Evolutionary conservation across 2,329 filamentous ascomycete genomes (phyloP), one percentile per base, ranked within the genome.

Genomic region (Lachnellula suecica): DNA sequence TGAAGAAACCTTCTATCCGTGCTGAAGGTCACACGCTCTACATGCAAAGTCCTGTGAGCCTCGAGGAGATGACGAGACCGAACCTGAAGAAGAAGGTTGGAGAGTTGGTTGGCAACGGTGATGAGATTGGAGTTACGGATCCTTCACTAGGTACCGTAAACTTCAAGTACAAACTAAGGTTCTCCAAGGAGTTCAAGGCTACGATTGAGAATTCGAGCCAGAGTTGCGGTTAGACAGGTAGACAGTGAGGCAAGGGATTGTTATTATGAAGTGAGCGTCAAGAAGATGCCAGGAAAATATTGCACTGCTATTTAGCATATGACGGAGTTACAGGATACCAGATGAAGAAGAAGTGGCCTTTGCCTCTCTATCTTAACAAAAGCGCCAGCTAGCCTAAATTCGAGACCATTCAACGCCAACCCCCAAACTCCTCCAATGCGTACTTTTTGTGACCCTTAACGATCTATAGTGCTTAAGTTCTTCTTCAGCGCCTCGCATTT

Each of bases 61-160:
- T 99, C 49, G 90, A 96, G 67, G 84, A 91, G 72, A 83, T 91
- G 73, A 97, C 93, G 1, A 78, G 90, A 49, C 83, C 84, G 1
- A 97, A 99, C 67, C 74, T 99, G 57, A 76, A 77, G 56, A 89
- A 88, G 74, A 94, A 87, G 63, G 75, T 99, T 53, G 73, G 70
- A 24, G 90, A 96, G 23, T 71, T 99, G 57, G 78, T 99, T 20
- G 80, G 81, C 42, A 79, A 91, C 62, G 91, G 91, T 11, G 88
- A 97, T 67, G 91, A 97, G 71, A 81, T 99, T 44, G 90, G 85
- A n/a, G 87, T 99, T 43, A 92, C 90, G 15, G 93, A 97, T 70
- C 88, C 90, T n/a, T 89, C 91, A 1, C 94, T 95, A 67, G 66
- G 85, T 83, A 48, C 53, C 17, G 65, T 68, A 2, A 64, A 59